These are phyloP conservation scores for Phytophthora pistaciae DNA, from an alignment of 352 stramenopile genomes.

Conservation along the genomic window DNA sequence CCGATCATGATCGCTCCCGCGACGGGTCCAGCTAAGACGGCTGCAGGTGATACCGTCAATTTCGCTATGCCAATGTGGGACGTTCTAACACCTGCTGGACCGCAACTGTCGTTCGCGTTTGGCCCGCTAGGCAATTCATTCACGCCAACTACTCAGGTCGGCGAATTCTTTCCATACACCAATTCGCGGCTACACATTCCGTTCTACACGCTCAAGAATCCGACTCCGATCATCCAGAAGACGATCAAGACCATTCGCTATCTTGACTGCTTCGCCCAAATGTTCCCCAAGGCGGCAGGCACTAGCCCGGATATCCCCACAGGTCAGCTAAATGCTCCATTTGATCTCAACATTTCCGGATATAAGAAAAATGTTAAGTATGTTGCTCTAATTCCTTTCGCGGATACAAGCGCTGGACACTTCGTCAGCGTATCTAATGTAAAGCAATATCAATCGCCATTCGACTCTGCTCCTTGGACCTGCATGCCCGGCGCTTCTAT, in stretches of 20 bases:
- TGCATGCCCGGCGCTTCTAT: too few relatives aligned
- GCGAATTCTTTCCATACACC: not conserved
- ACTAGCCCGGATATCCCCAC: not conserved
- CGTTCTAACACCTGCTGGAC: not conserved
- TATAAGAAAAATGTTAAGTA: not conserved
- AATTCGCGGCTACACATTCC: not conserved
- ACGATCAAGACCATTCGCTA: not conserved
- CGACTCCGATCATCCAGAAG: not conserved
- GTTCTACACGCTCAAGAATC: not conserved
- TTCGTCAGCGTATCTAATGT: not conserved
- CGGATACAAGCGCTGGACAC: not conserved
- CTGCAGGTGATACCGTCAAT: not conserved
- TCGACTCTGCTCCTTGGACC: not conserved
- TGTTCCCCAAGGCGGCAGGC: not conserved
- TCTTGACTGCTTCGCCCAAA: not conserved
- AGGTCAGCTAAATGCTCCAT: not conserved
- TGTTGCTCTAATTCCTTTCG: not conserved
- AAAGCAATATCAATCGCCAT: not conserved
- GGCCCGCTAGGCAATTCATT: not conserved
- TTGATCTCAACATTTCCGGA: not conserved
- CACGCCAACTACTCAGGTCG: not conserved
- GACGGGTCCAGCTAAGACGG: too few relatives aligned
- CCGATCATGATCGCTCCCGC: not conserved
- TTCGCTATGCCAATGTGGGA: not conserved
- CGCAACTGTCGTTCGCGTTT: not conserved